phyloP scores from a whole-genome alignment of 208 protist genomes.

The Angomonas deanei region DNA sequence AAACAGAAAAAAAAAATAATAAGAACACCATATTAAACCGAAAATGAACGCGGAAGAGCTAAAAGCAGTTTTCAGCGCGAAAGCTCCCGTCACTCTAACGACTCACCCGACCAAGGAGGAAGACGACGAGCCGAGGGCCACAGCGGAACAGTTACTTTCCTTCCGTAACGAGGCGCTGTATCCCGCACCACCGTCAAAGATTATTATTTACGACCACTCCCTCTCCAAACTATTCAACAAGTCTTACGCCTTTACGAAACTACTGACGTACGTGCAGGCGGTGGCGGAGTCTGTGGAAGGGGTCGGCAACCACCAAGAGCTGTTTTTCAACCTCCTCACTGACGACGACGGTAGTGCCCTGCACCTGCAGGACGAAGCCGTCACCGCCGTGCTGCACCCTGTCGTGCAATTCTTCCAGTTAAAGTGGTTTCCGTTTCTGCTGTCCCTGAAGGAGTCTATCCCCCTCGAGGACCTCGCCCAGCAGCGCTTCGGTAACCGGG shows the following conservation, averaged over 20 bases:
- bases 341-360: background rate
- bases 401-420: slow-evolving; percentile 36
- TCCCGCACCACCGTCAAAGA: slow-evolving; percentile 34
- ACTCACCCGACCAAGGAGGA: background rate
- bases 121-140: background rate
- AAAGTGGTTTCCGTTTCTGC: slow-evolving; percentile 49
- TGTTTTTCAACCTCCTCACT: background rate
- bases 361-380: background rate
- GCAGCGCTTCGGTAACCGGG: slow-evolving; percentile 86
- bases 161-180: background rate
- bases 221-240: slow-evolving; percentile 49
- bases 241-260: slow-evolving; percentile 60
- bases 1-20: too few species aligned
- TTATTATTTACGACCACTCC: slow-evolving; percentile 62
- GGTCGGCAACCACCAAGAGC: slow-evolving; percentile 9
- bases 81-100: background rate
- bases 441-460: slow-evolving; percentile 49
- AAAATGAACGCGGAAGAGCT: background rate
- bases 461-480: slow-evolving; percentile 69
- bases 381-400: slow-evolving; percentile 10
- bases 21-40: too few species aligned
- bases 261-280: slow-evolving; percentile 54
- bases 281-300: slow-evolving; percentile 33
- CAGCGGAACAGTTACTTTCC: background rate
- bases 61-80: background rate